A percentile compares a stretch with the other conserved stretches of the same genome.
These are phyloP conservation scores for Fusarium sp. DNA, from an alignment of 2,329 filamentous ascomycete genomes.

Conservation along the genomic window DNA sequence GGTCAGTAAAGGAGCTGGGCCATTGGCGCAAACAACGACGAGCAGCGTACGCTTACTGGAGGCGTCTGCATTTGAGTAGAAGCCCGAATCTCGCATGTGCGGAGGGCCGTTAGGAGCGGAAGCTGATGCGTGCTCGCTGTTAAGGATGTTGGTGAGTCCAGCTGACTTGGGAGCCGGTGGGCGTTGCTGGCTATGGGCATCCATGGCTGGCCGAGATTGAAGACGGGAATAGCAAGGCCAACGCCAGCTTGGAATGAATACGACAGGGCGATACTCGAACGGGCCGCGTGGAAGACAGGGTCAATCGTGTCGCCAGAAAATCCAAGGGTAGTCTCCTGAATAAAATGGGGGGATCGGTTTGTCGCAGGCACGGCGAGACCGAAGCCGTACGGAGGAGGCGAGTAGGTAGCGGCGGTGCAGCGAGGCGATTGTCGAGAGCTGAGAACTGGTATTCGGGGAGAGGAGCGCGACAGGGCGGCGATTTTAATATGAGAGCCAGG, in stretches of 20 bases:
- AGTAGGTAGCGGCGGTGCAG: slow-evolving; percentile 16
- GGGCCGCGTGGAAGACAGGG: slow-evolving; percentile 19
- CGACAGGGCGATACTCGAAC: not conserved
- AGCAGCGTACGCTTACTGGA: slow-evolving; percentile 57
- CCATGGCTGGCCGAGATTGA: slow-evolving; percentile 39
- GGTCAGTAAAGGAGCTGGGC: slow-evolving; percentile 32
- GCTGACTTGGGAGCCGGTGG: slow-evolving; percentile 50
- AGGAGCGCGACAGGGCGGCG: slow-evolving; percentile 23
- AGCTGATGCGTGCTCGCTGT: slow-evolving; percentile 49
- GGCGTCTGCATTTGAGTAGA: slow-evolving; percentile 58
- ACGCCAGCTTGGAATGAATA: slow-evolving; percentile 3
- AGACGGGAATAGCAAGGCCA: slow-evolving; percentile 17
- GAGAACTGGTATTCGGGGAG: slow-evolving; percentile 6
- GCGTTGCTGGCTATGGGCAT: slow-evolving; percentile 44
- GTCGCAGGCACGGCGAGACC: slow-evolving; percentile 20
- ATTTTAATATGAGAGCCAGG: slow-evolving; percentile 11
- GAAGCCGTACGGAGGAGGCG: slow-evolving; percentile 6
- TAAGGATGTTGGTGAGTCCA: slow-evolving; percentile 55
- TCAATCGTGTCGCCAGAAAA: slow-evolving; percentile 14
- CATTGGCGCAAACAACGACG: slow-evolving; percentile 25
- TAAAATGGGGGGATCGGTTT: slow-evolving; percentile 5
- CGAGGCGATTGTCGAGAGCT: slow-evolving; percentile 8
- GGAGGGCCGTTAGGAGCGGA: slow-evolving; percentile 45
- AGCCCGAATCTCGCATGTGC: slow-evolving; percentile 57
- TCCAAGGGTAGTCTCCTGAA: slow-evolving; percentile 13